Conservation (phyloP, 2,329 filamentous ascomycete genomes). For the Emmonsiellopsis sp. region DNA sequence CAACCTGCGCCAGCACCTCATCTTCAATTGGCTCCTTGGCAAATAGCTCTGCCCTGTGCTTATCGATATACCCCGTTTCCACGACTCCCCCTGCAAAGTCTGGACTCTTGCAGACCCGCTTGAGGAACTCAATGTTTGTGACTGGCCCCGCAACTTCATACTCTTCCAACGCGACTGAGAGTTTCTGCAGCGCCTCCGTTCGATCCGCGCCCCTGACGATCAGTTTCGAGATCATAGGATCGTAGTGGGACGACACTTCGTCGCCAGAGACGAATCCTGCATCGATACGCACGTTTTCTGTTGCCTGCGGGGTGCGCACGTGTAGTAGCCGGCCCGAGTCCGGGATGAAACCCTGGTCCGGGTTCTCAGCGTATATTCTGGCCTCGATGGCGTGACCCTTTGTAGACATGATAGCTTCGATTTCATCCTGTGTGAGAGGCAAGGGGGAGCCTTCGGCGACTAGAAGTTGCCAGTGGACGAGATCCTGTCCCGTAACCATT, state of each 20-base stretch:
- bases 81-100: constrained; percentile 82
- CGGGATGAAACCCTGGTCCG: constrained; percentile 82
- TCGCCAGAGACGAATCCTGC: constrained; percentile 88
- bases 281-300: constrained; percentile 76
- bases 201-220: constrained; percentile 78
- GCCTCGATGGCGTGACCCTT: constrained; percentile 89
- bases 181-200: constrained; percentile 71
- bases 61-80: constrained; percentile 93
- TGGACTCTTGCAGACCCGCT: constrained; percentile 69
- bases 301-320: constrained; percentile 61
- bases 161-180: constrained; percentile 68
- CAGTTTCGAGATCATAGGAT: constrained; percentile 97
- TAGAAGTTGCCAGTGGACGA: constrained; percentile 92
- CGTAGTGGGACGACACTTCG: constrained; percentile 87
- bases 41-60: constrained; percentile 75
- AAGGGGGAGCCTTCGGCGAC: constrained; percentile 66
- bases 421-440: constrained; percentile 56
- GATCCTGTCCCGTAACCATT: constrained; percentile 64
- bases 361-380: constrained; percentile 92
- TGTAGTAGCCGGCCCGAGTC: constrained; percentile 85
- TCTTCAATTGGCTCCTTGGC: constrained; percentile 49
- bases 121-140: constrained; percentile 96
- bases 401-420: constrained; percentile 60
- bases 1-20: constrained; percentile 80
- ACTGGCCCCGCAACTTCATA: constrained; percentile 90